Evolutionary conservation across 2,329 filamentous ascomycete genomes (phyloP), one percentile per base, ranked within the genome.

Genomic region (Harringtonia aguacate): DNA sequence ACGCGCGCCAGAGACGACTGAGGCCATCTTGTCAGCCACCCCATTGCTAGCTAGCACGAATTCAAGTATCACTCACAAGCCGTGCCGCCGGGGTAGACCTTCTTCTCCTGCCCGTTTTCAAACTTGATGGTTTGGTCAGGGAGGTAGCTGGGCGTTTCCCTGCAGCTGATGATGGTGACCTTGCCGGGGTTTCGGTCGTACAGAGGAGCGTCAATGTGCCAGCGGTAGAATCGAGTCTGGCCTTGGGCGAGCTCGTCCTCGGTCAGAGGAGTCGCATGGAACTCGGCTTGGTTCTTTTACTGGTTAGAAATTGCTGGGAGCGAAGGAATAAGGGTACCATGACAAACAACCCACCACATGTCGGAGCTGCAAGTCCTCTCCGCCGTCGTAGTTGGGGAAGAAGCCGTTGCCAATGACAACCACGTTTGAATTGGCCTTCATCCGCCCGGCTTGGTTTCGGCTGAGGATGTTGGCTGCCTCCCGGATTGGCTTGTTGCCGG

Each of bases 81-180:
- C 10, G 42, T 44, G 3, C 43, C 43, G 8, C 43, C 36, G 3
- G 43, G 22, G 21, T 27, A 30, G 3, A 44, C 31, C 5, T 27
- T 31, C 14, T 44, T 44, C 2, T 14, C 21, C 8, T 9, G 28
- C 5, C 42, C 42, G 10, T 39, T 22, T 4, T 39, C 42, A 33
- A 44, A 44, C 18, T 8, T 20, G 35, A 44, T 44, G 10, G n/a
- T 39, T 31, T 44, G 43, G 24, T 44, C 43, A 3, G 43, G 43
- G 4, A 44, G 31, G 17, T 44, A 20, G 21, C 36, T n/a, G 1
- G 43, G 43, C 7, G 36, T 44, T 14, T 44, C 36, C 12, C 17
- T 29, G 24, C 36, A 44, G 31, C 36, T 40, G 24, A 44, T 40
- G 4, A 40, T 40, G 22, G 43, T 44, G 10, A 44, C 43, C 17